Evolutionary conservation across 1,139 yeast genomes (phyloP), one percentile per base, ranked within the genome.

Genomic region (Yamadazyma conglobata): DNA sequence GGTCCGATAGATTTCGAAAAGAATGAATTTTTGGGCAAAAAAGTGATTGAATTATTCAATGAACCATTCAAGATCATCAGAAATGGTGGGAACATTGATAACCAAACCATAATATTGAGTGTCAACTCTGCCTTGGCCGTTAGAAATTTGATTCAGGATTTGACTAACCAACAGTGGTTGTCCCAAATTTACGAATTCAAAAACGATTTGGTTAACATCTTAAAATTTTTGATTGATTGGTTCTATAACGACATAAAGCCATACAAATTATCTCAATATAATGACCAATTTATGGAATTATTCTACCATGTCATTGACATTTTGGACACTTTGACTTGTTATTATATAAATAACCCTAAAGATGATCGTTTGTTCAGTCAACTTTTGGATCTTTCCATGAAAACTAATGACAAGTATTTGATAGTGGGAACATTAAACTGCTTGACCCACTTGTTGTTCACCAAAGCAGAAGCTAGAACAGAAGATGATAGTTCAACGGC

Each of bases 321-420:
- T 24, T 72, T 86, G 32, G 98, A 91, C 52, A 80, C 91, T 3
- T 73, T 88, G 27, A 79, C 91, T 5, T 83, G 95, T 31, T 86
- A 85, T 54, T 70, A 85, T 44, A 79, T 87, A 10, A 91, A 93
- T 20, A 81, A 79, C 21, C 67, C 72, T 27, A 72, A 71, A 40
- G 74, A 76, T 43, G 89, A 83, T 52, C 73, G 72, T 8, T 60
- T 79, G 35, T 80, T 82, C 52, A 57, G 70, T 32, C 57, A 67
- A 7, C 58, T 82, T 28, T 57, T 77, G 27, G 49, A 57, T 6
- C 60, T 78, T 15, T 64, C 81, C 29, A 52, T 56, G 16, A 43
- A 48, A 15, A 63, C 77, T 6, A 64, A 65, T 30, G 91, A 83
- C 49, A 73, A 84, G 43, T 63, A 77, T 28, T 56, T 77, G 37